phyloP scores from a whole-genome alignment of 345 rosid genomes.

The Murraya koenigii region DNA sequence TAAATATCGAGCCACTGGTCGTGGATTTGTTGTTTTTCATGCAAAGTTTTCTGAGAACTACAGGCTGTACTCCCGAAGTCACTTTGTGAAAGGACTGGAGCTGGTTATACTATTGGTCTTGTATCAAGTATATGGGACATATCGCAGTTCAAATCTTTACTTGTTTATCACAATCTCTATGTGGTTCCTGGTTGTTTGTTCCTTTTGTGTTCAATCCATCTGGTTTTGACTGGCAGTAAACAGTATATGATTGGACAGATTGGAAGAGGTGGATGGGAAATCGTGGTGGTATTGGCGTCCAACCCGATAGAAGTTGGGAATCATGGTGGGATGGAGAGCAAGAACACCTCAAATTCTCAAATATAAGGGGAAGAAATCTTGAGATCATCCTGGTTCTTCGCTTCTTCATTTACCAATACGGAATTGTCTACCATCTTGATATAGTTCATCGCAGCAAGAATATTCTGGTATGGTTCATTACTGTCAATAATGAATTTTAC shows the following conservation, averaged over 20 bases:
- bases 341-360: constrained; percentile 74
- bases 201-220: constrained; percentile 94
- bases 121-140: constrained; percentile 75
- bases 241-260: constrained; percentile 92
- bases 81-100: constrained; percentile 86
- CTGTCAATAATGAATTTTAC: background rate
- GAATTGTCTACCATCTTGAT: constrained; percentile 92
- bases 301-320: constrained; percentile 75
- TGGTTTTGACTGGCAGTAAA: constrained; percentile 97
- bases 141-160: constrained; percentile 70
- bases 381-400: constrained; percentile 79
- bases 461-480: constrained; percentile 43
- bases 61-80: constrained; percentile 90
- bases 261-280: constrained; percentile 99
- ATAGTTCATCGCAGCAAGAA: constrained; percentile 61
- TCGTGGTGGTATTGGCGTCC: constrained; percentile 89
- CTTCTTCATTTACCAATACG: constrained; percentile 21
- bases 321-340: constrained; percentile 98
- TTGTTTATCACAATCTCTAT: constrained; percentile 71
- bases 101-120: constrained; percentile 59
- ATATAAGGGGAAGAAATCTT: constrained; percentile 60
- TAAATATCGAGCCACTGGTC: constrained; percentile 86
- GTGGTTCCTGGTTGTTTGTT: constrained; percentile 99
- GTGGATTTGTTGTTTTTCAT: constrained; percentile 89
- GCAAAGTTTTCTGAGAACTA: constrained; percentile 90